Evolutionary conservation across 192 early-diverging fungal species (phyloP).

Genomic region (Coemansia sp.): DNA sequence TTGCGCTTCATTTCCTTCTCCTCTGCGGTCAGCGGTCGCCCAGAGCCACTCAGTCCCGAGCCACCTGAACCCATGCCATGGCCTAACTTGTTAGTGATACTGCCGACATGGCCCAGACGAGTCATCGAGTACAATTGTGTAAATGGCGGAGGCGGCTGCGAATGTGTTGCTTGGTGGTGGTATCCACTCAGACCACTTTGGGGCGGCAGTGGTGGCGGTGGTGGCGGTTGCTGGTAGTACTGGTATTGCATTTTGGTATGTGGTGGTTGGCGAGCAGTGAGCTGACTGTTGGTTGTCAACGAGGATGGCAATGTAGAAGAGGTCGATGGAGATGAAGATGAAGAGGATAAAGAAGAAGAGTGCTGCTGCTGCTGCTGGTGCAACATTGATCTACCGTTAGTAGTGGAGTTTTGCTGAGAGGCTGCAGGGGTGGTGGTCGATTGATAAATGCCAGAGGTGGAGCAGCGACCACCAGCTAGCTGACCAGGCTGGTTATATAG

Average conservation of each 20-base stretch:
- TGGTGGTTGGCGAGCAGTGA: neutral
- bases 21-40: conserved; percentile 45
- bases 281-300: neutral
- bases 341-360: neutral
- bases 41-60: neutral
- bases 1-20: conserved; percentile 75
- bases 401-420: neutral
- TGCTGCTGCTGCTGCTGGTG: neutral
- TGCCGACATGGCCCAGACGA: neutral
- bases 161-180: neutral
- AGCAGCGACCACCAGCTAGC: conserved; percentile 7
- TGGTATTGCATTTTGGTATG: conserved; percentile 10
- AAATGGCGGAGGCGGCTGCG: neutral
- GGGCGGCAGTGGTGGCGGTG: neutral
- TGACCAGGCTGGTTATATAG: neutral
- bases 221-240: neutral
- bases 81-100: neutral
- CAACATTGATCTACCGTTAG: conserved; percentile 5
- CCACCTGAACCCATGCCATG: neutral
- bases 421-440: neutral
- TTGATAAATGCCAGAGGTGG: conserved; percentile 2
- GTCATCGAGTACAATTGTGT: conserved; percentile 1
- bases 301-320: conserved; percentile 6
- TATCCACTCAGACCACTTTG: neutral
- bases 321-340: conserved; percentile 2